Evolutionary conservation across 305 asterid species (phyloP).

Genomic region (Fraxinus nigra): DNA sequence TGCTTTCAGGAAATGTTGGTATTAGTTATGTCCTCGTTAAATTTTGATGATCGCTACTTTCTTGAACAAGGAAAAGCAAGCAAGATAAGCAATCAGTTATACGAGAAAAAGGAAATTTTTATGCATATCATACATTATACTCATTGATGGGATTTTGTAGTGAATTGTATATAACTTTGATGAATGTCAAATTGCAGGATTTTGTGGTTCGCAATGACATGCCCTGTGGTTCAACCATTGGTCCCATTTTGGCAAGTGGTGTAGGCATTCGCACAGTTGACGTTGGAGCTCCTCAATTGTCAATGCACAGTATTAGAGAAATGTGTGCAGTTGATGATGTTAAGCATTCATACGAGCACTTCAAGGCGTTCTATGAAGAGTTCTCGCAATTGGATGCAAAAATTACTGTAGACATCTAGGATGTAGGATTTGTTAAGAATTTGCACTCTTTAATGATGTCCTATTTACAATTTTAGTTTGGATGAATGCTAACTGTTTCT

Average conservation of each 20-base stretch:
- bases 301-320: slow-evolving; percentile 95
- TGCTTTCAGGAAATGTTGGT: neutral
- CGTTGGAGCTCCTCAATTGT: slow-evolving; percentile 88
- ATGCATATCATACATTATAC: neutral
- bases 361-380: slow-evolving; percentile 73
- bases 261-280: slow-evolving; percentile 87
- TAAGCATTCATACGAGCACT: slow-evolving; percentile 74
- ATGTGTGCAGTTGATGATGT: slow-evolving; percentile 94
- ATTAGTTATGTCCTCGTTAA: neutral
- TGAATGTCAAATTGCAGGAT: slow-evolving; percentile 46
- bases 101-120: neutral
- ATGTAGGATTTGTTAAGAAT: neutral
- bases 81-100: neutral
- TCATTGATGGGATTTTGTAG: neutral
- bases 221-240: slow-evolving; percentile 92
- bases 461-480: neutral
- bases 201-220: slow-evolving; percentile 91
- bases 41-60: neutral
- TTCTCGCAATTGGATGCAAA: slow-evolving; percentile 65
- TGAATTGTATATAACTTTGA: neutral
- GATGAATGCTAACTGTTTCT: slow-evolving; percentile 2
- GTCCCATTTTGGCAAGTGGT: slow-evolving; percentile 95
- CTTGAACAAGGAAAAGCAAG: neutral
- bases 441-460: neutral
- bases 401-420: slow-evolving; percentile 54